Evolutionary conservation across 2,329 filamentous ascomycete genomes (phyloP).

Genomic region (Emmonsiellopsis sp.): DNA sequence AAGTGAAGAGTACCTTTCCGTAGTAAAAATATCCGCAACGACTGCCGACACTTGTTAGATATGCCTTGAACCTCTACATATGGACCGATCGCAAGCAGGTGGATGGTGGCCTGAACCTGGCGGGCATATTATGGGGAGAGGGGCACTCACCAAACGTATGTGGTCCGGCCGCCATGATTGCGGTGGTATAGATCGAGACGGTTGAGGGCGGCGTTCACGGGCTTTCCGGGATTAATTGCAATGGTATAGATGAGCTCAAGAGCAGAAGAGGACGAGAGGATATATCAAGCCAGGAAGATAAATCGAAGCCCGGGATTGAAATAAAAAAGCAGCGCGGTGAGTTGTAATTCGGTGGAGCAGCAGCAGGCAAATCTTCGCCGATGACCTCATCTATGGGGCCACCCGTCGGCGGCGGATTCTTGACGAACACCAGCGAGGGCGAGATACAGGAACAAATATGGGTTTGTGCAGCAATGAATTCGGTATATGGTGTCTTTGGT

Average conservation of each 20-base stretch:
- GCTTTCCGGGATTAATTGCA: not conserved
- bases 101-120: not conserved
- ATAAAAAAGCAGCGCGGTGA: not conserved
- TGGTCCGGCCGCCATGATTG: slow-evolving; percentile 14
- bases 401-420: too few species aligned
- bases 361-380: too few species aligned
- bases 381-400: too few species aligned
- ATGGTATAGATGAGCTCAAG: not conserved
- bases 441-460: too few species aligned
- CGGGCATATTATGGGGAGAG: not conserved
- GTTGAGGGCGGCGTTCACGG: not conserved
- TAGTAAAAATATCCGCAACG: slow-evolving; percentile 19
- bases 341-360: too few species aligned
- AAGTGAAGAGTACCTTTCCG: slow-evolving; percentile 10
- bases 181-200: not conserved
- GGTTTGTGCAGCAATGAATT: too few species aligned
- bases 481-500: too few species aligned
- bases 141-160: slow-evolving; percentile 14
- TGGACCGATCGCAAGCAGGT: not conserved
- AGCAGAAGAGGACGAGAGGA: too few species aligned
- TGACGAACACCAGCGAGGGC: too few species aligned
- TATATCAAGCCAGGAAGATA: too few species aligned
- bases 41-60: slow-evolving; percentile 7
- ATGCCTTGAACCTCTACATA: not conserved
- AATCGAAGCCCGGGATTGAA: too few species aligned